Evolutionary conservation across 2,329 filamentous ascomycete species (phyloP), one percentile per base, ranked within the genome.

Genomic region (Fusarium fujikuroi): DNA sequence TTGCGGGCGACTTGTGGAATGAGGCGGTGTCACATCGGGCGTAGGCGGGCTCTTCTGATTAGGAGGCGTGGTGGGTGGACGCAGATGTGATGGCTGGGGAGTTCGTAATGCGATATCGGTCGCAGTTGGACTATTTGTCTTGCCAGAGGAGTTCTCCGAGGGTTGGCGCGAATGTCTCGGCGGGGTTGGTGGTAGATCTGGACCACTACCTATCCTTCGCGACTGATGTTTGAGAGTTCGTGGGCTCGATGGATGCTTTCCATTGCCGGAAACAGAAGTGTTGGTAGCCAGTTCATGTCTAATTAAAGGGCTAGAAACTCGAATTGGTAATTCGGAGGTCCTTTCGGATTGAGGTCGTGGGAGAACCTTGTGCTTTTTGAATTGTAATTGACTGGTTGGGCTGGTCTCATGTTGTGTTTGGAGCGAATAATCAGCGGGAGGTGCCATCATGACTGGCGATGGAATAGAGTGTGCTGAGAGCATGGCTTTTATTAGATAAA

Each of bases 1-100:
- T 77, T 83, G 84, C 21, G 85, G 81, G 64, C 84, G 85, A 42
- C 80, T 81, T 53, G 79, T 77, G 47, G 82, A 80, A 67, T 90
- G 87, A 40, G 92, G 92, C 59, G 92, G 93, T 21, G 92, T 95
- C 50, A 92, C 88, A 81, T 94, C 92, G 39, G 92, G 93, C 7
- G 92, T 95, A 37, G 92, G 92, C 21, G 91, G 91, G 75, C 90
- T 93, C 77, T 87, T 87, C 72, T 91, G 89, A 72, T 90, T 89
- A 34, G 90, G 87, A 56, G 91, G 91, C 9, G 91, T 93, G 61
- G 85, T 84, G n/a, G 87, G 87, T 15, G 84, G 77, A 61, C 81
- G 83, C 54, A 79, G 77, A 60, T 81, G 79, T 47, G 81, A 79
- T 69, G 81, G 81, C 60, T 84, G 80, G 56, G 81, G 78, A 73